These are phyloP conservation scores for Phytophthora sp. DNA, from an alignment of 352 stramenopile genomes.

Conservation along the genomic window DNA sequence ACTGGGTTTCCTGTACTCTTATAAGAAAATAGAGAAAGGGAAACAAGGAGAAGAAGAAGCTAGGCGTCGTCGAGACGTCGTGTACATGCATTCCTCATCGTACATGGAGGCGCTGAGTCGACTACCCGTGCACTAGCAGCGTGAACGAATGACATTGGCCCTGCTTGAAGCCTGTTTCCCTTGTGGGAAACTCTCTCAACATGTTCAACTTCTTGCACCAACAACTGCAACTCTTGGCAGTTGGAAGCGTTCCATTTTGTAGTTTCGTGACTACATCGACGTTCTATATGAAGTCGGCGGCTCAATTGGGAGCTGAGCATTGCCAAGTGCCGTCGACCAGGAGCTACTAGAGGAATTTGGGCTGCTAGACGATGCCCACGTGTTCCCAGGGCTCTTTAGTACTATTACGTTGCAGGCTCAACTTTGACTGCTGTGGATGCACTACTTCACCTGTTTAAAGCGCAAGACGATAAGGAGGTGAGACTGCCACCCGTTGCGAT, in stretches of 20 bases:
- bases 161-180: slow-evolving; percentile 37
- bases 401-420: slow-evolving; percentile 53
- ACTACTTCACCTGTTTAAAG: slow-evolving; percentile 42
- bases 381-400: slow-evolving; percentile 69
- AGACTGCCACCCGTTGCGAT: slow-evolving; percentile 78
- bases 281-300: slow-evolving; percentile 7
- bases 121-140: slow-evolving; percentile 44
- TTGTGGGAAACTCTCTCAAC: slow-evolving; percentile 16
- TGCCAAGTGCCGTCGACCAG: neutral
- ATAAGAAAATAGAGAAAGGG: too few species aligned
- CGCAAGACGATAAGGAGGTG: neutral
- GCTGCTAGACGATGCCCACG: slow-evolving; percentile 72
- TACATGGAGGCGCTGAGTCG: slow-evolving; percentile 39
- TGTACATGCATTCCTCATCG: slow-evolving; percentile 10
- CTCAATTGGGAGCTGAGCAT: neutral
- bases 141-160: slow-evolving; percentile 55
- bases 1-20: too few species aligned
- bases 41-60: neutral
- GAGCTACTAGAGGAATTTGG: slow-evolving; percentile 38
- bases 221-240: slow-evolving; percentile 36
- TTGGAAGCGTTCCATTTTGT: slow-evolving; percentile 48
- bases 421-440: slow-evolving; percentile 65
- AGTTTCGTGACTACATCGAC: slow-evolving; percentile 13
- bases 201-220: slow-evolving; percentile 46
- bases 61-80: slow-evolving; percentile 2